Conservation (phyloP, 192 early-diverging fungal genomes). For the Coemansia sp. region DNA sequence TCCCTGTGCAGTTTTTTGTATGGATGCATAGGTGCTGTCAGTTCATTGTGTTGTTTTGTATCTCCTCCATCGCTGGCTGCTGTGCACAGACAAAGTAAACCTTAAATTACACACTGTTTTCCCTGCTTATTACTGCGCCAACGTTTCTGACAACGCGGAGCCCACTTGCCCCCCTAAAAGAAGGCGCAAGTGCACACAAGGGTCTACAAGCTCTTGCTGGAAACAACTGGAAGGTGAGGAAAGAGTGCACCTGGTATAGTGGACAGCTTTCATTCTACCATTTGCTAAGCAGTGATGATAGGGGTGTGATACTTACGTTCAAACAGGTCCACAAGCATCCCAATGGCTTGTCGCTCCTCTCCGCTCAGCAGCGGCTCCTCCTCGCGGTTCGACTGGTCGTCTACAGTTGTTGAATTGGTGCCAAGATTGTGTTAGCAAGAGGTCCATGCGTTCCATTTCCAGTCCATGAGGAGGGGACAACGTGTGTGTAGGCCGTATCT, state of each 20-base stretch:
- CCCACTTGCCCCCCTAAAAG: neutral
- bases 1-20: too few relatives aligned
- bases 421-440: neutral
- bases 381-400: constrained; percentile 35
- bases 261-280: neutral
- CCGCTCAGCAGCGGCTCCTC: constrained; percentile 48
- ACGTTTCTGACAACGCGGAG: constrained; percentile 5
- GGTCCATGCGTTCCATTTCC: neutral
- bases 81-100: constrained; percentile 5
- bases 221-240: neutral
- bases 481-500: too few relatives aligned
- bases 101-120: neutral
- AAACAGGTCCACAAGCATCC: constrained; percentile 54
- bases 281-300: neutral
- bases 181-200: neutral
- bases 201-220: neutral
- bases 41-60: too few relatives aligned
- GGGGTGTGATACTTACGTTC: constrained; percentile 35
- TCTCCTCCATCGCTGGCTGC: neutral
- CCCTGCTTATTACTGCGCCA: constrained; percentile 2
- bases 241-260: neutral
- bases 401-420: constrained; percentile 22
- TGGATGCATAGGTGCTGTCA: too few relatives aligned
- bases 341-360: constrained; percentile 51
- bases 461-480: neutral